Evolutionary conservation across 2,329 filamentous ascomycete species (phyloP), one percentile per base, ranked within the genome.

Genomic region (Calonectria pauciramosa): DNA sequence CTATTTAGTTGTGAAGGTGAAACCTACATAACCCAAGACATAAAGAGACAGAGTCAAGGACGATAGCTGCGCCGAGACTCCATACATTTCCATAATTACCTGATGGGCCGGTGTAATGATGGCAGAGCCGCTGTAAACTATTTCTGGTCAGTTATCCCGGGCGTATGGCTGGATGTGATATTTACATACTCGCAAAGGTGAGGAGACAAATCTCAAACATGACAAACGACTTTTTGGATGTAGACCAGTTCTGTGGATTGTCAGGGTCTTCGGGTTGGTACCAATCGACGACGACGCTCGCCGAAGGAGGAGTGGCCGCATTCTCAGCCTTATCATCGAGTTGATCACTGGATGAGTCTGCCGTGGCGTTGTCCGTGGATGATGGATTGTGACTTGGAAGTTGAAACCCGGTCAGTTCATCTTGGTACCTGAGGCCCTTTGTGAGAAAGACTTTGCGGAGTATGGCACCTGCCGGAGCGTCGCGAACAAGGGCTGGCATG

Each of bases 221-320:
- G 36, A 64, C 59, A 26, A 64, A 41, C 34, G 59, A 64, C 32
- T 64, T 64, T 20, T 41, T 38, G 30, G 30, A 16, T 26, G 59
- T 44, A 26, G 59, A 64, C 59, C 59, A 64, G 26, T 64, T 64
- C 36, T 64, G 59, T 41, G 59, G 59, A 41, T 64, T 64, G 36
- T 64, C 59, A 23, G 30, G 59, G 32, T 64, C 59, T 4, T 64
- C 34, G 10, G 59, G 30, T 38, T 47, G 59, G 38, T 64, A 64
- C 59, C 59, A 64, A 23, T 64, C 59, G 34, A 64, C 59, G 41
- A 47, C 18, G 41, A n/a, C 41, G 41, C 18, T 47, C 18, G 41
- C 14, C 41, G 41, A n/a, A 47, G 41, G 41, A 47, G 14, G 16
- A n/a, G 14, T 47, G 41, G 41, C 41, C 41, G 41, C 41, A 18